Evolutionary conservation across 257 asterid species (phyloP).

Genomic region (Capsicum chinense): DNA sequence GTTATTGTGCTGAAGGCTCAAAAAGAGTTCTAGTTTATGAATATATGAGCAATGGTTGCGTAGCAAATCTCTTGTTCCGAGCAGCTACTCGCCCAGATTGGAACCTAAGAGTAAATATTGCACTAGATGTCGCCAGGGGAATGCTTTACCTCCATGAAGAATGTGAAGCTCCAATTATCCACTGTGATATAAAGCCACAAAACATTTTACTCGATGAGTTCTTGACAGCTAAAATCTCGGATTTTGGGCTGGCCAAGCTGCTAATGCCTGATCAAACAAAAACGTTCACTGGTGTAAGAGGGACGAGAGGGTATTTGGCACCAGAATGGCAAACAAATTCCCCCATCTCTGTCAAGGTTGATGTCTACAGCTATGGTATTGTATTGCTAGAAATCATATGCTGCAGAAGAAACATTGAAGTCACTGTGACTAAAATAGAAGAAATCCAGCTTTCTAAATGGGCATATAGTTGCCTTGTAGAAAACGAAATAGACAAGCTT

Average conservation of each 20-base stretch:
- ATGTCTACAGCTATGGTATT: conserved; percentile 38
- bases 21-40: conserved; percentile 40
- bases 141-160: conserved; percentile 41
- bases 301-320: conserved; percentile 43
- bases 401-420: conserved; percentile 38
- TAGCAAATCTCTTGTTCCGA: conserved; percentile 35
- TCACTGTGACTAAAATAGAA: background rate
- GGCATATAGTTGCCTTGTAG: background rate
- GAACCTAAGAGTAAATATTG: conserved; percentile 36
- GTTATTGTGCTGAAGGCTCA: conserved; percentile 39
- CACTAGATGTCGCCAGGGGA: conserved; percentile 41
- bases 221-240: conserved; percentile 39
- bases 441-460: too few relatives aligned
- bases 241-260: conserved; percentile 38
- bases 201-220: conserved; percentile 36
- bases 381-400: conserved; percentile 40
- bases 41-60: conserved; percentile 41
- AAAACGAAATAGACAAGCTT: conserved; percentile 28
- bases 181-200: conserved; percentile 42
- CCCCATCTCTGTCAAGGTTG: conserved; percentile 39
- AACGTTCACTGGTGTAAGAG: conserved; percentile 37
- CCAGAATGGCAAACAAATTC: conserved; percentile 40
- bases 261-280: conserved; percentile 44
- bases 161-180: conserved; percentile 42
- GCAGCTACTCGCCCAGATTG: conserved; percentile 25